Base-by-base conservation (phyloP, 169 alveolate genomes). In the Cryptosporidium ubiquitum region DNA sequence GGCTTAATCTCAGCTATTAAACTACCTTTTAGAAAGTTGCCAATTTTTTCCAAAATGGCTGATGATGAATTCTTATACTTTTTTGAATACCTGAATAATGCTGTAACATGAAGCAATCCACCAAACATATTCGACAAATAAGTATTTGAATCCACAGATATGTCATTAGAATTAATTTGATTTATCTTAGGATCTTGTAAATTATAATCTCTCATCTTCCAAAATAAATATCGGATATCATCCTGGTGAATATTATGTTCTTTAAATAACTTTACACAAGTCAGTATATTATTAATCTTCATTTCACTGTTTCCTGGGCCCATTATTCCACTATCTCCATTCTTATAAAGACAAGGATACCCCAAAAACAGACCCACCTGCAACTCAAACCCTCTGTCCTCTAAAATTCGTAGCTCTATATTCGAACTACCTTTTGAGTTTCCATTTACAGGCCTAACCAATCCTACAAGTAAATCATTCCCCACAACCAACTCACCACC, bases 401-500 rank as follows among this genome's bases (percentile, higher is more conserved):
- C 71, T 20, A 64, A 26, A 23, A 51, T 16, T n/a, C 40, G n/a
- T n/a, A 69, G 84, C 7, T 40, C 61, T 7, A 5, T 70, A 37
- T 14, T 70, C 68, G n/a, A 33, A 39, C 66, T 20, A 42, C 20
- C 20, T 14, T 3, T 23, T 9, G 31, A 49, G 40, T 12, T 29
- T 18, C 5, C 47, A 2, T 10, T 3, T 29, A 44, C 57, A 26
- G 44, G 66, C 10, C 18, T 23, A 23, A 73, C 39, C 37, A 52
- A 39, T 7, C 71, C 85, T 16, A 73, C 42, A 18, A 73, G 42
- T 29, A 73, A 35, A 40, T 73, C 57, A 16, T 10, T 57, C 6
- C 85, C 85, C 6, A 73, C 70, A 26, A 73, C 85, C 5, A 73
- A 31, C 55, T 73, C 85, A 14, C 71, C 71, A n/a, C 71, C 85